phyloP scores from a whole-genome alignment of 192 early-diverging fungal species.

The Entomortierella beljakovae region DNA sequence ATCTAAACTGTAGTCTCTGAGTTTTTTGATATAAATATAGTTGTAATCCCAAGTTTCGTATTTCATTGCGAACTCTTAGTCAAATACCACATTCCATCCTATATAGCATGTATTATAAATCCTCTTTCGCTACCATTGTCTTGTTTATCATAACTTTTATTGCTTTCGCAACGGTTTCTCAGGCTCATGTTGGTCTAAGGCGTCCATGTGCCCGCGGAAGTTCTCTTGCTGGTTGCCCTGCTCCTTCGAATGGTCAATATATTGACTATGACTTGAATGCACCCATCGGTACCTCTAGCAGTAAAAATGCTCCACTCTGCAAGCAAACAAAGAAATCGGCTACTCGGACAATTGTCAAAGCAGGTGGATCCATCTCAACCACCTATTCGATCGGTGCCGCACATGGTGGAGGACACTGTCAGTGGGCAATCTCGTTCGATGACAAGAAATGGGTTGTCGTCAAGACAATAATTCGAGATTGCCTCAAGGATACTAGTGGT shows the following conservation, averaged over 20 bases:
- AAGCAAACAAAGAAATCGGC: slow-evolving; percentile 55
- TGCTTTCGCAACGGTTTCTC: slow-evolving; percentile 1
- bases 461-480: slow-evolving; percentile 60
- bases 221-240: slow-evolving; percentile 47
- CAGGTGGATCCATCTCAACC: slow-evolving; percentile 62
- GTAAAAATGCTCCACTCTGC: slow-evolving; percentile 51
- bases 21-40: slow-evolving; percentile 1
- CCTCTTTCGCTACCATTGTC: background rate
- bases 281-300: slow-evolving; percentile 50
- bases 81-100: no score
- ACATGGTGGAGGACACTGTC: slow-evolving; percentile 77
- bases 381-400: slow-evolving; percentile 60
- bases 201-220: slow-evolving; percentile 56
- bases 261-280: slow-evolving; percentile 58
- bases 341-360: slow-evolving; percentile 48
- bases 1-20: no score
- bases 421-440: slow-evolving; percentile 74
- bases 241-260: slow-evolving; percentile 46
- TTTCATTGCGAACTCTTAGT: no score
- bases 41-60: no score
- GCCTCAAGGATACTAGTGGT: slow-evolving; percentile 42
- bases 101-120: slow-evolving; percentile 39
- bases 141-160: background rate
- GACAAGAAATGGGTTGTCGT: slow-evolving; percentile 70
- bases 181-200: slow-evolving; percentile 58